Percentiles rank a stretch among this genome's conserved stretches.
Evolutionary conservation across 129 eudicot species (phyloP).

Genomic region (Helianthus tuberosus): DNA sequence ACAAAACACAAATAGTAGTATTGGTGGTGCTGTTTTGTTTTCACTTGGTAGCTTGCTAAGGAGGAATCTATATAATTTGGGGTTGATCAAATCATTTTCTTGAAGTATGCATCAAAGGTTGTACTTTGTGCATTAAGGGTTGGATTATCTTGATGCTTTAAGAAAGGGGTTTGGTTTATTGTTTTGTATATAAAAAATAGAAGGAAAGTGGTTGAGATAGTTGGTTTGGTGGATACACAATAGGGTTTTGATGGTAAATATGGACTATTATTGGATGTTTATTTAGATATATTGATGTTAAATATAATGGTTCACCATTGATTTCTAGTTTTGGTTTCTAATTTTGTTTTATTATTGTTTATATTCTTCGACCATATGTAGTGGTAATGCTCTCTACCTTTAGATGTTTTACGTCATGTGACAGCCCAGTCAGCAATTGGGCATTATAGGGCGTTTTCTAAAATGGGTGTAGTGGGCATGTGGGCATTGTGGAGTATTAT

Average conservation of each 20-base stretch:
- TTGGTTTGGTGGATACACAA: constrained; percentile 34
- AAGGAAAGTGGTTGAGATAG: constrained; percentile 21
- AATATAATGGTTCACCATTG: constrained; percentile 7
- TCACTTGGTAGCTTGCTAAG: constrained; percentile 83
- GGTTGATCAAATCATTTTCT: constrained; percentile 75
- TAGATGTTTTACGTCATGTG: too few species aligned
- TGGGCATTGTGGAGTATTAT: too few species aligned
- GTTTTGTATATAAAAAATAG: constrained; percentile 23
- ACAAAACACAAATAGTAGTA: constrained; percentile 30
- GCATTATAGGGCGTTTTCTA: too few species aligned
- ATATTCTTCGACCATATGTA: background rate
- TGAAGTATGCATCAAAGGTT: constrained; percentile 29
- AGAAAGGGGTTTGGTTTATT: constrained; percentile 3
- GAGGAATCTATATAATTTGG: constrained; percentile 83
- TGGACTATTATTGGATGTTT: background rate
- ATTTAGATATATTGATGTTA: constrained; percentile 20
- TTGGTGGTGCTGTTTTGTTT: constrained; percentile 68
- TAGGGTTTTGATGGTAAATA: constrained; percentile 23
- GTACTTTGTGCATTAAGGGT: background rate
- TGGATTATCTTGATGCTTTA: background rate
- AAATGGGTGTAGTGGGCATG: too few species aligned
- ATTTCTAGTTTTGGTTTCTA: background rate
- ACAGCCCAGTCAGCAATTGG: too few species aligned
- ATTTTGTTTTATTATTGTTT: background rate
- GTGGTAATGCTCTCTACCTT: too few species aligned